These are phyloP conservation scores for Trametes pubescens DNA, from an alignment of 1,284 basidiomycete species.

Conservation along the genomic window DNA sequence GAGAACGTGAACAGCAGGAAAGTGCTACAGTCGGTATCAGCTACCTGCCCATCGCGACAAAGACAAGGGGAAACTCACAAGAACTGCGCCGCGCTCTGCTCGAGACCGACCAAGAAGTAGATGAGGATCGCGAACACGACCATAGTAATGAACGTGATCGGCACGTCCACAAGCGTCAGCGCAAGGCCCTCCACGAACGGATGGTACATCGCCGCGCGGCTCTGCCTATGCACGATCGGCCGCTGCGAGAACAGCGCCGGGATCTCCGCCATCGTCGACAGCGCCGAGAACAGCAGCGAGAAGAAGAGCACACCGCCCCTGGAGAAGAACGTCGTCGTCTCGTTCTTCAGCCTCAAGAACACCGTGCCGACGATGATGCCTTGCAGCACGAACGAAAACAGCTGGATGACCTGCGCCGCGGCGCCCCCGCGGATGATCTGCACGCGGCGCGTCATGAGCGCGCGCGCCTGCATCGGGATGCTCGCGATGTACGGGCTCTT, in stretches of 20 bases:
- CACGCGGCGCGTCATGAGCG: constrained; percentile 69
- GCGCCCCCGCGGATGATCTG: constrained; percentile 73
- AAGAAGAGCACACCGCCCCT: constrained; percentile 83
- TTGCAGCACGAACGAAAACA: constrained; percentile 62
- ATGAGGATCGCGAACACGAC: constrained; percentile 62
- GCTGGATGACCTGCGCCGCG: constrained; percentile 48
- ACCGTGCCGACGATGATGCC: constrained; percentile 81
- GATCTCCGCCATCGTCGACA: constrained; percentile 76
- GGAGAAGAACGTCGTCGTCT: constrained; percentile 78
- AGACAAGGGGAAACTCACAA: constrained; percentile 52
- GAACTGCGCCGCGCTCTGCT: constrained; percentile 61
- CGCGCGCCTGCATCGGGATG: constrained; percentile 64
- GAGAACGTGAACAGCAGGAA: constrained; percentile 61
- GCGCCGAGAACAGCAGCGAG: constrained; percentile 62
- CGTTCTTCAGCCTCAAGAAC: constrained; percentile 70
- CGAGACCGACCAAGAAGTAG: constrained; percentile 73
- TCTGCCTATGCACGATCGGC: constrained; percentile 72
- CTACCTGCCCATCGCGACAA: background rate
- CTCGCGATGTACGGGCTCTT: constrained; percentile 43
- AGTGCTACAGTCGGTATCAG: constrained; percentile 45
- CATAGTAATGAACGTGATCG: constrained; percentile 64
- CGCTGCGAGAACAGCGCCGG: constrained; percentile 76
- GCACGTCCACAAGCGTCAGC: constrained; percentile 75
- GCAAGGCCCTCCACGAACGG: constrained; percentile 74
- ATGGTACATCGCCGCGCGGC: constrained; percentile 68